These are phyloP conservation scores for Penicillium parvum DNA, from an alignment of 495 filamentous ascomycete species.

Conservation along the genomic window DNA sequence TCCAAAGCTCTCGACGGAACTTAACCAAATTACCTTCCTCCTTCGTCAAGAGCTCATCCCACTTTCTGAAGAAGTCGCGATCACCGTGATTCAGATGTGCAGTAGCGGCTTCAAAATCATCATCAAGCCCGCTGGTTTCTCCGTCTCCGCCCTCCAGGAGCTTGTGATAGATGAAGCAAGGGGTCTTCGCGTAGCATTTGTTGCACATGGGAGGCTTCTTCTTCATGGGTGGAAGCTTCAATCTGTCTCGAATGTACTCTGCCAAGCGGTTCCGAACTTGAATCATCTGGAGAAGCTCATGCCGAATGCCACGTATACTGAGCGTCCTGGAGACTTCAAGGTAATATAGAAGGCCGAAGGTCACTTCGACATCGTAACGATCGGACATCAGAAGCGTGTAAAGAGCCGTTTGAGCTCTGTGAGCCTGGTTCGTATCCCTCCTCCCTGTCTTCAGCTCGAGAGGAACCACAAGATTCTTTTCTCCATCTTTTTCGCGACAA, in stretches of 20 bases:
- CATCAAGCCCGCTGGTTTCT: slow-evolving; percentile 69
- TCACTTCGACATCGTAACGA: slow-evolving; percentile 87
- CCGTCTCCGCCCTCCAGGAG: slow-evolving; percentile 80
- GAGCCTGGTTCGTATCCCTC: slow-evolving; percentile 64
- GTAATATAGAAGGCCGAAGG: slow-evolving; percentile 89
- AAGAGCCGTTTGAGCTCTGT: slow-evolving; percentile 89
- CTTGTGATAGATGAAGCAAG: slow-evolving; percentile 93
- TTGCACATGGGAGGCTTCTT: slow-evolving; percentile 70
- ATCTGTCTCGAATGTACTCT: slow-evolving; percentile 73
- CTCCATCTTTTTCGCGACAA: slow-evolving; percentile 58
- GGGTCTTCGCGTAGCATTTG: slow-evolving; percentile 78
- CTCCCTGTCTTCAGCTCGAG: slow-evolving; percentile 95
- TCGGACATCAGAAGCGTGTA: slow-evolving; percentile 93
- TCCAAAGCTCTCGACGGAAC: slow-evolving; percentile 88
- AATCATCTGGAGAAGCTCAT: slow-evolving; percentile 91
- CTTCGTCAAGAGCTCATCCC: slow-evolving; percentile 89
- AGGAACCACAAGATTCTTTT: slow-evolving; percentile 75
- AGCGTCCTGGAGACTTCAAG: slow-evolving; percentile 82
- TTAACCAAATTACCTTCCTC: slow-evolving; percentile 86
- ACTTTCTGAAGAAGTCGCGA: slow-evolving; percentile 82
- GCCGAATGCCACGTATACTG: slow-evolving; percentile 74
- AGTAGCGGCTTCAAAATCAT: slow-evolving; percentile 72
- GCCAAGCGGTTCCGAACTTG: slow-evolving; percentile 91
- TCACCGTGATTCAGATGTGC: slow-evolving; percentile 68
- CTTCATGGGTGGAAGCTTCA: slow-evolving; percentile 79